Conservation (phyloP, 2,329 filamentous ascomycete species). For the Clonostachys rhizophaga region DNA sequence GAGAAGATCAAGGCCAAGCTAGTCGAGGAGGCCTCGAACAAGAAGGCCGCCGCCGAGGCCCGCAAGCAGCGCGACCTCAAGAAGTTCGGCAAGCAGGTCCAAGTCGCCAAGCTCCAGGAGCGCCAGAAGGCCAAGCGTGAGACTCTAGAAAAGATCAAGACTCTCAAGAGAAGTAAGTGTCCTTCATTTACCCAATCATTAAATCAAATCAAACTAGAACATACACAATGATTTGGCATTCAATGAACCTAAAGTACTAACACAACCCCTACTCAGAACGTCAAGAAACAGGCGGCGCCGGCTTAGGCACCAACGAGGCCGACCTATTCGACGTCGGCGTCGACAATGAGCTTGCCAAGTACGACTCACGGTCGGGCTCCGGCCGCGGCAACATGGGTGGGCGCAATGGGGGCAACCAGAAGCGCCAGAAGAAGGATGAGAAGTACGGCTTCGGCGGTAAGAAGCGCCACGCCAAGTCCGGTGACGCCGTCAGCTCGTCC, state of each 20-base stretch:
- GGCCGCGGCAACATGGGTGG: slow-evolving; percentile 22
- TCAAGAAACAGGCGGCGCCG: slow-evolving; percentile 59
- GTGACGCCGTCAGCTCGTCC: slow-evolving; percentile 76
- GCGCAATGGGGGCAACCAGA: slow-evolving; percentile 44
- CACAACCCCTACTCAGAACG: slow-evolving; percentile 61
- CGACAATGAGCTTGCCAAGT: slow-evolving; percentile 55
- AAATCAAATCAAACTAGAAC: background rate
- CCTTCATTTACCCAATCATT: background rate
- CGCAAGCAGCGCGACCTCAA: slow-evolving; percentile 90
- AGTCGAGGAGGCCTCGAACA: slow-evolving; percentile 83
- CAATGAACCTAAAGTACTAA: slow-evolving; percentile 4
- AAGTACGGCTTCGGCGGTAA: slow-evolving; percentile 97
- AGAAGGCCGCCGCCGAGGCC: slow-evolving; percentile 90
- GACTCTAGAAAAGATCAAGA: slow-evolving; percentile 92
- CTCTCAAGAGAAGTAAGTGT: slow-evolving; percentile 80
- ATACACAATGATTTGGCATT: slow-evolving; percentile 5
- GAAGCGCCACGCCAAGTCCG: slow-evolving; percentile 88
- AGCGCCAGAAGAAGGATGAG: slow-evolving; percentile 89
- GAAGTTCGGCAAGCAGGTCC: slow-evolving; percentile 98
- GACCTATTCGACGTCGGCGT: slow-evolving; percentile 90
- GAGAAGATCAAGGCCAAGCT: slow-evolving; percentile 91
- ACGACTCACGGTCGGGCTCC: slow-evolving; percentile 26
- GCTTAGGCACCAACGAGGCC: slow-evolving; percentile 66
- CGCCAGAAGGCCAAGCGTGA: slow-evolving; percentile 87
- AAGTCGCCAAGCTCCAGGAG: slow-evolving; percentile 94